Conservation (phyloP, 371 early-diverging fungal genomes). For the Nematocida sp. region DNA sequence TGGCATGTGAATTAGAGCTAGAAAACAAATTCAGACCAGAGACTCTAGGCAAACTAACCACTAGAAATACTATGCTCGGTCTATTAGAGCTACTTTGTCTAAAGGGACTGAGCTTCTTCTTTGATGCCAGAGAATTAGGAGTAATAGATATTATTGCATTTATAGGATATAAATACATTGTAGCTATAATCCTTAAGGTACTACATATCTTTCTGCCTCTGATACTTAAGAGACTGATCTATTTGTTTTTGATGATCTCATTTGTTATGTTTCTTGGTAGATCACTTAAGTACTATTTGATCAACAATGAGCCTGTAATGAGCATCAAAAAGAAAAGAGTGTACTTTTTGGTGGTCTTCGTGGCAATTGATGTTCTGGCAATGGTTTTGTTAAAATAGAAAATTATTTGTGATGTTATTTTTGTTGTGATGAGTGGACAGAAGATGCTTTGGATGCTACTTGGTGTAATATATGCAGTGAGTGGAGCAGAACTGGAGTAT, state of each 20-base stretch:
- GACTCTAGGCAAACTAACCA: constrained; percentile 75
- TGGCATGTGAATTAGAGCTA: constrained; percentile 71
- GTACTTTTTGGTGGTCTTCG: constrained; percentile 60
- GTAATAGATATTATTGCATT: constrained; percentile 77
- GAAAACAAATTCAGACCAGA: constrained; percentile 77
- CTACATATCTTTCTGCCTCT: not conserved
- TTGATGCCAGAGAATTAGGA: constrained; percentile 76
- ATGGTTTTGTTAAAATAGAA: constrained; percentile 53
- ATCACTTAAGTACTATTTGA: constrained; percentile 53
- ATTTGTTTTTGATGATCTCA: constrained; percentile 44
- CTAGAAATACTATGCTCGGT: constrained; percentile 74
- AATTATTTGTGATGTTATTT: not conserved
- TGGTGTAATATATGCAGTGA: not conserved
- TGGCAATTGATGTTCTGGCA: constrained; percentile 46
- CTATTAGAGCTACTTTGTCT: constrained; percentile 73
- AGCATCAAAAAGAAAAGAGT: constrained; percentile 41
- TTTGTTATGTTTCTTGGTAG: constrained; percentile 60
- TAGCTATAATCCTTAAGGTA: constrained; percentile 37
- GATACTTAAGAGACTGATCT: constrained; percentile 26
- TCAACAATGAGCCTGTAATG: constrained; percentile 23
- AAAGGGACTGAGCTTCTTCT: constrained; percentile 75
- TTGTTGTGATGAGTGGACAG: not conserved
- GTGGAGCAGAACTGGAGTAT: not conserved
- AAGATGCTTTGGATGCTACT: not conserved
- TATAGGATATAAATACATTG: constrained; percentile 87